Evolutionary conservation across 345 rosid genomes (phyloP).

Genomic region (Brassica juncea): DNA sequence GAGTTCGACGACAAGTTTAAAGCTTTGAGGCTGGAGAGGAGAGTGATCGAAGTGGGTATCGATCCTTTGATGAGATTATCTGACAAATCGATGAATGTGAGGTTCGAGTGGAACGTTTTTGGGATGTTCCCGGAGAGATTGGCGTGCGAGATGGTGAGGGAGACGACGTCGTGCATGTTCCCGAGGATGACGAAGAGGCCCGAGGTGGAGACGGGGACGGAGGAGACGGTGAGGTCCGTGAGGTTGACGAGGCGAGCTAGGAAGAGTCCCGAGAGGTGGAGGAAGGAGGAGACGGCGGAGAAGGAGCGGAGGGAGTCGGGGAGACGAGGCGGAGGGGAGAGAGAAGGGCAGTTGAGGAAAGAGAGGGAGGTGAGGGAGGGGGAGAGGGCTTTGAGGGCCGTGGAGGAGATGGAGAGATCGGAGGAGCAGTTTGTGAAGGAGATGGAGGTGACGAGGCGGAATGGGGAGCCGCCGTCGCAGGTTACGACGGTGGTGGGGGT

Average conservation of each 20-base stretch:
- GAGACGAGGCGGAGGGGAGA: slow-evolving; percentile 53
- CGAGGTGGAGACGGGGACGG: slow-evolving; percentile 58
- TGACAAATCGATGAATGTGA: slow-evolving; percentile 78
- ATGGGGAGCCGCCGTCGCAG: slow-evolving; percentile 66
- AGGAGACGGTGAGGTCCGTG: slow-evolving; percentile 71
- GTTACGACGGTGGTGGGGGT: slow-evolving; percentile 46
- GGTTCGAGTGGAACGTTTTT: slow-evolving; percentile 49
- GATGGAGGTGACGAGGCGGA: slow-evolving; percentile 71
- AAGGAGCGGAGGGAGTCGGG: slow-evolving; percentile 66
- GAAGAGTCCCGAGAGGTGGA: slow-evolving; percentile 66
- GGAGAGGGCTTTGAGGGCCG: slow-evolving; percentile 75
- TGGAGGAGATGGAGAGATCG: slow-evolving; percentile 60
- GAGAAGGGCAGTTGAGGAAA: slow-evolving; percentile 65
- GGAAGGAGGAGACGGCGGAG: slow-evolving; percentile 64
- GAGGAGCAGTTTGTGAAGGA: slow-evolving; percentile 77
- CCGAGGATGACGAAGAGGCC: slow-evolving; percentile 82
- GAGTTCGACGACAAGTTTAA: slow-evolving; percentile 67
- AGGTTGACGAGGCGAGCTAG: slow-evolving; percentile 72
- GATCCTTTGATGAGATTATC: slow-evolving; percentile 67
- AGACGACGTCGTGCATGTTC: slow-evolving; percentile 58
- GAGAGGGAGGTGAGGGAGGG: slow-evolving; percentile 61
- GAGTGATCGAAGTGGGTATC: slow-evolving; percentile 67
- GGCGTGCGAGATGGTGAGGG: slow-evolving; percentile 65
- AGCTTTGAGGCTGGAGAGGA: slow-evolving; percentile 60
- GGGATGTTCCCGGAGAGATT: slow-evolving; percentile 71